phyloP scores from a whole-genome alignment of 495 filamentous ascomycete genomes.

The Xylaria cubensis region DNA sequence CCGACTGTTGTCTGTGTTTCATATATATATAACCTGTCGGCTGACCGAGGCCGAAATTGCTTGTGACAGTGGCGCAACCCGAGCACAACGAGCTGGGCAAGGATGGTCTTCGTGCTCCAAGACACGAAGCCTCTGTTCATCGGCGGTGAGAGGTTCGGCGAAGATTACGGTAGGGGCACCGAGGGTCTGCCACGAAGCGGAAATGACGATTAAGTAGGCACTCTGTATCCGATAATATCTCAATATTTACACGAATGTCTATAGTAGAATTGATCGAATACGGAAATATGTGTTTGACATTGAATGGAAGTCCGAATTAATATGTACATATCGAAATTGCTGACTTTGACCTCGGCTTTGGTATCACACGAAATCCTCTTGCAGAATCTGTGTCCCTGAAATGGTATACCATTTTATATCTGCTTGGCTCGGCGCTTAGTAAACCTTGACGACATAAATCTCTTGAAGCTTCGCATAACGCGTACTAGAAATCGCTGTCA shows the following conservation, averaged over 20 bases:
- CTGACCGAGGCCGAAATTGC: conserved; percentile 59
- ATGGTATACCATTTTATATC: not conserved
- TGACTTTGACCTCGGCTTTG: not conserved
- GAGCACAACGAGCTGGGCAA: conserved; percentile 49
- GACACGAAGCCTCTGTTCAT: conserved; percentile 50
- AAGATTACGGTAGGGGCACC: conserved; percentile 54
- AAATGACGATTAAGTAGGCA: conserved; percentile 38
- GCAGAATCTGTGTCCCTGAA: not conserved
- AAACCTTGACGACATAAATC: not conserved
- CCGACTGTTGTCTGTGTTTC: conserved; percentile 26
- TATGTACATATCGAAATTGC: not conserved
- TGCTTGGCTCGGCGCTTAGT: not conserved
- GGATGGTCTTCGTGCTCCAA: conserved; percentile 45
- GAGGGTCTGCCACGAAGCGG: conserved; percentile 47
- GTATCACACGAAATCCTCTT: not conserved
- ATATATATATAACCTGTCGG: conserved; percentile 55
- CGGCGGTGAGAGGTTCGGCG: conserved; percentile 51
- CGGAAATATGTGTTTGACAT: not conserved
- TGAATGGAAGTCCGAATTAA: not conserved
- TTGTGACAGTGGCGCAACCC: conserved; percentile 62
- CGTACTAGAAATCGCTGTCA: not conserved
- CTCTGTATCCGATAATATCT: not conserved
- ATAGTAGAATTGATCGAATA: not conserved
- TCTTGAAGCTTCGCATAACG: not conserved
- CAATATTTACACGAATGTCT: not conserved